Base-by-base conservation (phyloP, 331 rosid species). In the Malus hybrid region DNA sequence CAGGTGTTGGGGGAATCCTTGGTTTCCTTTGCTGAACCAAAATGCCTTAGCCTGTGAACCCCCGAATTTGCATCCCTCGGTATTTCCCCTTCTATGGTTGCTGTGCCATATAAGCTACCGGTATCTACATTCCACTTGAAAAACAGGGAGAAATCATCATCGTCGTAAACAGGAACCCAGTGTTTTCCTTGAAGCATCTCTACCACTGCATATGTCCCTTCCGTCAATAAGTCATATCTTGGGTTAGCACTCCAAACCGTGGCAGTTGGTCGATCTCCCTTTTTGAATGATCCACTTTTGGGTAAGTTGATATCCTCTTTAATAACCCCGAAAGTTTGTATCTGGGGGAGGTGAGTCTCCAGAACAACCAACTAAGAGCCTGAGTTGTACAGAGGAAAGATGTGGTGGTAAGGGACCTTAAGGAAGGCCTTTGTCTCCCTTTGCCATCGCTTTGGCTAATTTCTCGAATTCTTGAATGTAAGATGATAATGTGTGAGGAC, bases 401-500 rank as follows among this genome's bases (percentile, higher is more conserved):
- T 93, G 89, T 29, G 97, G 96, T 1, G 98, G 97, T 0, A 83
- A 79, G 31, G 89, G 82, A 69, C 89, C 87, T 63, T 70, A 73
- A 56, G 8, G 65, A 8, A 66, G 39, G 59, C 71, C 57, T 22
- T 65, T 67, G 50, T 87, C 82, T 2, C 90, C 96, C 72, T 78
- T 78, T 6, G 91, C 93, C 90, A 93, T 87, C 76, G 90, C 88
- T 65, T 19, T 73, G 24, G 98, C 97, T 70, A 88, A 73, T 86
- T 89, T 91, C 73, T 89, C 83, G 62, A 91, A 93, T 75, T 93
- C 96, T 85, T 93, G 96, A 39, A 91, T 83, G 83, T 88, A 89
- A 63, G 98, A 91, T 74, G 97, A 91, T 73, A 91, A 79, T n/a
- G 97, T 91, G 72, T 93, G 89, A 78, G 93, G 98, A 80, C 97